phyloP scores from a whole-genome alignment of 306 rosid species.

The Citrullus amarus region DNA sequence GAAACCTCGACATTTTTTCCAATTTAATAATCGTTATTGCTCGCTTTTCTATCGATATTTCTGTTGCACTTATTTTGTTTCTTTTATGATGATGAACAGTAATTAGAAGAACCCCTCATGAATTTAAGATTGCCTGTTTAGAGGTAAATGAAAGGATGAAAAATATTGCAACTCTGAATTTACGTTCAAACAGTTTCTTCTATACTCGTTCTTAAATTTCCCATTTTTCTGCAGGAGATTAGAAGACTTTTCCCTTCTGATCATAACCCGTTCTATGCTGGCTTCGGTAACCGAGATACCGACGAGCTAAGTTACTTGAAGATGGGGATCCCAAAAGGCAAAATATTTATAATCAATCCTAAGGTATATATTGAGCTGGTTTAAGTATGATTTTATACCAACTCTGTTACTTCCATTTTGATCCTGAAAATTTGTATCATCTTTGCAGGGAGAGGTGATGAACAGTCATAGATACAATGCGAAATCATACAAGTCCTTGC shows the following conservation, averaged over 20 bases:
- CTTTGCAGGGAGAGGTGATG: conserved; percentile 84
- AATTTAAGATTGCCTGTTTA: conserved; percentile 92
- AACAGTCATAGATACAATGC: conserved; percentile 65
- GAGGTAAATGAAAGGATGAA: conserved; percentile 46
- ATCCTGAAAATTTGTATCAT: not conserved
- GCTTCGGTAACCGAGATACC: conserved; percentile 92
- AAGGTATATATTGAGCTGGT: conserved; percentile 41
- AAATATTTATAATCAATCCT: conserved; percentile 90
- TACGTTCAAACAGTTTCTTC: conserved; percentile 1
- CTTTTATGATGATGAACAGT: conserved; percentile 29
- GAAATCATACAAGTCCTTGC: conserved; percentile 77
- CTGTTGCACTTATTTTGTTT: not conserved
- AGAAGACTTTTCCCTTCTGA: conserved; percentile 75
- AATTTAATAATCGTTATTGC: not conserved
- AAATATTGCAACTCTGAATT: conserved; percentile 4
- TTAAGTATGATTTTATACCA: not conserved
- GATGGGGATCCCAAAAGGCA: conserved; percentile 94
- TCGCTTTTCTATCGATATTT: not conserved
- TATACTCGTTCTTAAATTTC: conserved; percentile 2
- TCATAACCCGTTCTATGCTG: conserved; percentile 91
- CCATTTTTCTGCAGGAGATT: conserved; percentile 44
- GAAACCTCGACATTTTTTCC: not conserved
- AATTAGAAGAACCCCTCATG: conserved; percentile 96
- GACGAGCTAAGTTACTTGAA: conserved; percentile 90
- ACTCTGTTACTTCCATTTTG: not conserved